These are phyloP conservation scores for Tetraselmis striata DNA, from an alignment of 139 green algal genomes.

Conservation along the genomic window DNA sequence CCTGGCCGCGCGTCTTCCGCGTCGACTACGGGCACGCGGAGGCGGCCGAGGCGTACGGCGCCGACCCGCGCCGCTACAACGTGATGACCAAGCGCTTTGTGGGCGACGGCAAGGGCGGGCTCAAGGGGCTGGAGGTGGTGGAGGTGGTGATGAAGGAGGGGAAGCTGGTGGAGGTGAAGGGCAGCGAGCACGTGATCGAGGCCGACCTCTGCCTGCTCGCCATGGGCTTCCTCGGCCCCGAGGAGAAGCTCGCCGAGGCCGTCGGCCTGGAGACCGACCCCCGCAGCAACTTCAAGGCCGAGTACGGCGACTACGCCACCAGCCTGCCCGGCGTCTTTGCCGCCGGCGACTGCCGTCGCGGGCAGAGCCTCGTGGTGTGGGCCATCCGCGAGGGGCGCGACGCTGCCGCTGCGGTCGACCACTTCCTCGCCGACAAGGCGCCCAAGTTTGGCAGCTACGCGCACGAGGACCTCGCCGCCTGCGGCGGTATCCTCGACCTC, in stretches of 20 bases:
- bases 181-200: slow-evolving; percentile 65
- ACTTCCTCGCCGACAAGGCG: slow-evolving; percentile 37
- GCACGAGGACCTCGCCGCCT: not conserved
- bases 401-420: slow-evolving; percentile 63
- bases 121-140: slow-evolving; percentile 70
- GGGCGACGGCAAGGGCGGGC: slow-evolving; percentile 55
- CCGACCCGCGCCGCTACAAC: slow-evolving; percentile 83
- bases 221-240: slow-evolving; percentile 93
- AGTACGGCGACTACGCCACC: slow-evolving; percentile 83
- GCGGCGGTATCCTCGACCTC: not conserved
- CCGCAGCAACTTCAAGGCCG: slow-evolving; percentile 92
- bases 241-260: slow-evolving; percentile 64
- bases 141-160: slow-evolving; percentile 14
- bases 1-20: slow-evolving; percentile 81
- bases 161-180: slow-evolving; percentile 68
- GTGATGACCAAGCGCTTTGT: slow-evolving; percentile 94
- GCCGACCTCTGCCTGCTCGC: slow-evolving; percentile 89
- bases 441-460: not conserved
- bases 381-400: slow-evolving; percentile 87
- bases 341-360: slow-evolving; percentile 88
- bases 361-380: slow-evolving; percentile 89
- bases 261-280: slow-evolving; percentile 75
- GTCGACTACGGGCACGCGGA: slow-evolving; percentile 93
- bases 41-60: slow-evolving; percentile 59
- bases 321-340: slow-evolving; percentile 88